Evolutionary conservation across 345 rosid genomes (phyloP), one percentile per base, ranked within the genome.

Genomic region (Reutealis trisperma): DNA sequence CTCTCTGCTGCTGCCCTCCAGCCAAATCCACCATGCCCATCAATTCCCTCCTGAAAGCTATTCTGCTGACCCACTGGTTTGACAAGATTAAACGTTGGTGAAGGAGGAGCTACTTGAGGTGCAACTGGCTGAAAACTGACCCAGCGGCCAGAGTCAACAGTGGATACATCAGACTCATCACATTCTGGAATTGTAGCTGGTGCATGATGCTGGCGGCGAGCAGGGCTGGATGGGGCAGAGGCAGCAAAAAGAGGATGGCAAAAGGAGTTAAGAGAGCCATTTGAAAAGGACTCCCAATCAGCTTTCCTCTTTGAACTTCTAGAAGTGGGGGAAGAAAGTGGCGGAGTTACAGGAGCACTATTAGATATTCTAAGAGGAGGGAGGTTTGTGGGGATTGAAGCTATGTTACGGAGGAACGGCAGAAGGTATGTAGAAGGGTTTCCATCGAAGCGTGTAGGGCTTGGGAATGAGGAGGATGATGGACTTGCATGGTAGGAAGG

Each of bases 251-350:
- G 44, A 25, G 82, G 82, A 14, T 73, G 77, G 45, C 24, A 57
- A 47, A 61, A 78, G 22, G 85, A 71, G 78, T 76, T 81, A 32
- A 81, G 61, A 68, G 92, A 86, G 15, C 66, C 86, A 67, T 89
- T 89, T 4, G 94, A 81, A 52, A 92, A 75, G 42, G 89, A 87
- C 42, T 94, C 93, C 80, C 93, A 83, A 54, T 82, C 86, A 44
- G 89, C 78, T 81, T 90, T 94, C n/a, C 74, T 52, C 74, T 79
- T 82, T 11, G 84, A 77, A 24, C 73, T 59, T 59, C 81, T 78
- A 24, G 63, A 67, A 45, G 76, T 74, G 1, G 84, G 84, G 47
- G 84, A 82, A 27, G 84, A 82, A n/a, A 64, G 76, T 0, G 84
- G 84, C 3, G 84, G 84, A 57, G 84, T 82, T 74, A 82, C 84